Base-by-base conservation (phyloP, 352 stramenopile species). In the Phytophthora idaei region DNA sequence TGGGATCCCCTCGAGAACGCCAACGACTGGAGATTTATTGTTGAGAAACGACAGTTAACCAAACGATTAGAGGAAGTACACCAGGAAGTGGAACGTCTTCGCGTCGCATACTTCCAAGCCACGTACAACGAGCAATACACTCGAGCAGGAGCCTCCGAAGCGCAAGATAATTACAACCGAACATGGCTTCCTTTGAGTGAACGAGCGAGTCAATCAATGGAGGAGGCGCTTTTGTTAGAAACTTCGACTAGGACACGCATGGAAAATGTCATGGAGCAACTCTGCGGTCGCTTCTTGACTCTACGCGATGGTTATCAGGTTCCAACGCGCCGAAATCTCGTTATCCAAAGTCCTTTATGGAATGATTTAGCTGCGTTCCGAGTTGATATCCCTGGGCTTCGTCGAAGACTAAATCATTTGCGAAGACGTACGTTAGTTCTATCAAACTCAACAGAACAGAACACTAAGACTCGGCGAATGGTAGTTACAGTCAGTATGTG, bases 1-100 rank as follows among this genome's bases (percentile, higher is more conserved):
- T 94, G 87, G 87, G 87, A 94, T 63, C 74, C 79, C 1, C 64
- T 94, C 2, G 87, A 94, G 61, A 94, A 94, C 55, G 84, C 87
- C 4, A 94, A 92, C 51, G 80, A 94, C 60, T 90, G 87, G 81
- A 76, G 57, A 25, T 70, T 83, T 4, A 69, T 94, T 9, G 81
- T 93, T 9, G 60, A 80, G 9, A 94, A 93, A 58, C 80, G 84
- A 4, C 71, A 80, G 21, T 64, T 85, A 1, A 50, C 77, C 2
- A 88, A 85, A 25, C 65, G 80, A 6, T 60, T 88, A 3, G 60
- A 71, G 12, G 54, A 70, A 8, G 64, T 59, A 0, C 71, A 80
- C 15, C 57, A 74, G 8, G 60, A 90, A 14, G 67, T 80, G 3
- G 73, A 90, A 11, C 58, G 57, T 17, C 78, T 83, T 45, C 81